Evolutionary conservation across 441 rosid genomes (phyloP), one percentile per base, ranked within the genome.

Genomic region (Adansonia grandidieri): DNA sequence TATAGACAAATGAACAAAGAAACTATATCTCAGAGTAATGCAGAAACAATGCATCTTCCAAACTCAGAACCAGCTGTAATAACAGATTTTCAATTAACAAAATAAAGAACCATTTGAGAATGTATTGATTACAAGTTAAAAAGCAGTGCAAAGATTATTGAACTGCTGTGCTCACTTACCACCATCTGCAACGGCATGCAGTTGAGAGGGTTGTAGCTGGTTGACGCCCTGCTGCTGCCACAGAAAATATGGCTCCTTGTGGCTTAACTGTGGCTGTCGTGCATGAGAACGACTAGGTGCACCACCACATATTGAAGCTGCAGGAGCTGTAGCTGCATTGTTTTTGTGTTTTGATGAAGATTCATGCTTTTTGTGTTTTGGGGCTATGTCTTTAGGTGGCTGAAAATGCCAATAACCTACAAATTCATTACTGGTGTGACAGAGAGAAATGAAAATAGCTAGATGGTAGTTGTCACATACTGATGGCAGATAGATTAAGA

Each of bases 181-280:
- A 56, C 57, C 62, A 57, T 68, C 74, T 44, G 65, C 67, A 67
- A 20, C 74, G 57, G 50, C 57, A 14, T 69, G 80, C 58, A 77
- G 24, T 37, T 57, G 74, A 68, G 67, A 77, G 32, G 63, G 53
- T 28, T 62, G 44, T 62, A 62, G 67, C 14, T 32, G 67, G 65
- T 56, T 77, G 45, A n/a, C 9, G 50, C 47, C 57, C 45, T 62
- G 71, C 20, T 32, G 71, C 67, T 68, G 75, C 60, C 71, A 68
- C 75, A 42, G 44, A 44, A 24, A 66, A 78, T 20, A 48, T 32
- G 78, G 75, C 44, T 68, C 79, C 37, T 51, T 32, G 69, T 60
- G 51, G 78, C n/a, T 75, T 53, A 65, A 56, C 37, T 48, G 79
- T 28, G 71, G 70, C 64, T 74, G 74, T 22, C 15, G 74, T 17